A percentile compares a stretch with the other conserved stretches of the same genome.
Evolutionary conservation across 768 basidiomycete species (phyloP).

Genomic region (Hypsizygus marmoreus): DNA sequence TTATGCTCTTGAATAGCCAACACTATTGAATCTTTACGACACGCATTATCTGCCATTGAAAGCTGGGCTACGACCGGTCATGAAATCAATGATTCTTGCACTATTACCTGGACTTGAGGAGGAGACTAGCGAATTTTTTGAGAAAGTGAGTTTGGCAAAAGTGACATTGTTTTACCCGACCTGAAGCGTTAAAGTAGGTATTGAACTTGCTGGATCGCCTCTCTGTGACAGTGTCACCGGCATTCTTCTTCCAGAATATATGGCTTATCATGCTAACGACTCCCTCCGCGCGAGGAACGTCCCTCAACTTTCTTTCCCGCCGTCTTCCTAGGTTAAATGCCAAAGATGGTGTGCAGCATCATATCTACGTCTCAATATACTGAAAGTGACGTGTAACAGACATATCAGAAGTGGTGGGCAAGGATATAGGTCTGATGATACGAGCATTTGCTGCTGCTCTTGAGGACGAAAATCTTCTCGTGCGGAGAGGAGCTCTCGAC

Average conservation of each 20-base stretch:
- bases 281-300: slow-evolving; percentile 80
- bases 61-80: slow-evolving; percentile 77
- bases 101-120: slow-evolving; percentile 95
- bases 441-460: slow-evolving; percentile 88
- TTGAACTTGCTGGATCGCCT: slow-evolving; percentile 77
- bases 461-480: slow-evolving; percentile 93
- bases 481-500: slow-evolving; percentile 84
- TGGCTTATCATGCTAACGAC: slow-evolving; percentile 94
- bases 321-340: slow-evolving; percentile 71
- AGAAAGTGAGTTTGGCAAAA: slow-evolving; percentile 54
- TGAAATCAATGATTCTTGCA: slow-evolving; percentile 93
- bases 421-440: slow-evolving; percentile 92
- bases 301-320: slow-evolving; percentile 84
- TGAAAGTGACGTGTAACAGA: slow-evolving; percentile 37
- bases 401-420: slow-evolving; percentile 72
- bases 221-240: slow-evolving; percentile 79
- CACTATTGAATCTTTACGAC: slow-evolving; percentile 89
- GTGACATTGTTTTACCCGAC: slow-evolving; percentile 12
- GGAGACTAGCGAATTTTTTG: slow-evolving; percentile 97
- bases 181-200: slow-evolving; percentile 50
- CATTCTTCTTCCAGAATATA: slow-evolving; percentile 94
- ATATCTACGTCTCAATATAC: neutral
- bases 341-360: slow-evolving; percentile 58
- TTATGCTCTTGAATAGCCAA: slow-evolving; percentile 53
- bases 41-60: slow-evolving; percentile 89